These are phyloP conservation scores for Sarocladiaceae sp. DNA, from an alignment of 2,329 filamentous ascomycete species.

Conservation along the genomic window DNA sequence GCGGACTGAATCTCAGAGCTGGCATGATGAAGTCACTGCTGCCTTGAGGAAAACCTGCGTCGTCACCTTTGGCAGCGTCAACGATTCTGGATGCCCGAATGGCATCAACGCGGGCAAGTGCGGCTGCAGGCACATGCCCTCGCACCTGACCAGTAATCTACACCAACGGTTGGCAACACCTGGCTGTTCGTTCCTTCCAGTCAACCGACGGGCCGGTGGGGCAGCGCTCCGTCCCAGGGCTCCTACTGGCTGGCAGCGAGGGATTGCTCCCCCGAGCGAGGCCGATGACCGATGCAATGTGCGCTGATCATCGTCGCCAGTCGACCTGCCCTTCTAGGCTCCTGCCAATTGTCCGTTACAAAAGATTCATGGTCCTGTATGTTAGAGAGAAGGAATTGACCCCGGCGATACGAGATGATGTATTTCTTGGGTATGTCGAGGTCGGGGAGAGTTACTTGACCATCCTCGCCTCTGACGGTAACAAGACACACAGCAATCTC, in stretches of 20 bases:
- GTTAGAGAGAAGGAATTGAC: too few relatives aligned
- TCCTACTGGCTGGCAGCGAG: background rate
- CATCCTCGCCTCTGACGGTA: background rate
- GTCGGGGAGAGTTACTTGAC: too few relatives aligned
- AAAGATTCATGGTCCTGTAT: too few relatives aligned
- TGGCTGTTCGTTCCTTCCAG: background rate
- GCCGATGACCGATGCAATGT: constrained; percentile 3
- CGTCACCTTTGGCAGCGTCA: too few relatives aligned
- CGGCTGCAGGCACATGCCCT: background rate
- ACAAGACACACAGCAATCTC: background rate
- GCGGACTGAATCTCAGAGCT: too few relatives aligned
- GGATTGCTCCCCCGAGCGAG: background rate
- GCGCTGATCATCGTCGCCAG: background rate
- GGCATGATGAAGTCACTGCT: too few relatives aligned
- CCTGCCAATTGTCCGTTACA: too few relatives aligned
- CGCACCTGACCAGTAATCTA: background rate
- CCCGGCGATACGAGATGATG: too few relatives aligned
- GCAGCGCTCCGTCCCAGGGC: background rate
- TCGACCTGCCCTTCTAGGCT: too few relatives aligned
- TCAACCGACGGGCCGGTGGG: constrained; percentile 5
- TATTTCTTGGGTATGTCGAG: too few relatives aligned
- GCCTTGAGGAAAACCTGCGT: too few relatives aligned
- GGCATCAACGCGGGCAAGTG: background rate
- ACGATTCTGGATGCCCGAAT: too few relatives aligned
- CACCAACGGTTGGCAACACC: background rate